Conservation (phyloP, 202 grass and related monocot genomes). For the Panicum hallii region DNA sequence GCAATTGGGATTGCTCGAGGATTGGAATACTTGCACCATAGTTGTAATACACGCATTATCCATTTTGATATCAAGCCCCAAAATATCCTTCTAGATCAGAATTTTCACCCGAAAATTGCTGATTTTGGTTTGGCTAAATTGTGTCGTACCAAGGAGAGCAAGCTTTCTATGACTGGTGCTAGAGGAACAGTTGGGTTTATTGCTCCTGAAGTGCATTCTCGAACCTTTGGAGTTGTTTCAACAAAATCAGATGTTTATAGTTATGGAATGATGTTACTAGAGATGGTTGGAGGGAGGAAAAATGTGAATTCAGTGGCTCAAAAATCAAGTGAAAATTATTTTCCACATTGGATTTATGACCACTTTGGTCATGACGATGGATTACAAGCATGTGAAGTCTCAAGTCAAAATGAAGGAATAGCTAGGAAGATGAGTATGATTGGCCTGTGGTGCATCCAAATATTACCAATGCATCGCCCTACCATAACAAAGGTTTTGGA, state of each 20-base stretch:
- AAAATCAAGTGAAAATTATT: slow-evolving; percentile 55
- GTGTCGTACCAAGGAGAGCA: slow-evolving; percentile 57
- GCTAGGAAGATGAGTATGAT: slow-evolving; percentile 58
- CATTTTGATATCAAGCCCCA: slow-evolving; percentile 82
- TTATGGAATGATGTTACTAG: slow-evolving; percentile 72
- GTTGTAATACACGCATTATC: slow-evolving; percentile 62
- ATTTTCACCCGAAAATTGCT: slow-evolving; percentile 61
- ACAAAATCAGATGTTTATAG: slow-evolving; percentile 70
- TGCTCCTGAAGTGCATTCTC: slow-evolving; percentile 63
- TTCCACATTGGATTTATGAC: slow-evolving; percentile 68
- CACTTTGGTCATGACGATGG: slow-evolving; percentile 39
- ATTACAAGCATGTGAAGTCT: slow-evolving; percentile 40
- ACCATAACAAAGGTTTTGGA: slow-evolving; percentile 62
- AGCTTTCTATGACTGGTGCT: slow-evolving; percentile 53
- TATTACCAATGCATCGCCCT: slow-evolving; percentile 50
- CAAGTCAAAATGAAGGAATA: slow-evolving; percentile 26
- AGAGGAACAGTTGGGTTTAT: slow-evolving; percentile 72
- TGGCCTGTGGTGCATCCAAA: slow-evolving; percentile 65
- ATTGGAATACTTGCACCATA: slow-evolving; percentile 63
- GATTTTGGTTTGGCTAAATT: slow-evolving; percentile 77
- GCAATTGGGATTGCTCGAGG: slow-evolving; percentile 62
- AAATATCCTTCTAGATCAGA: slow-evolving; percentile 56
- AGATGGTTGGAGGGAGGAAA: slow-evolving; percentile 61
- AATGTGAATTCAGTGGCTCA: slow-evolving; percentile 34
- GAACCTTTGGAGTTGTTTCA: slow-evolving; percentile 51